Evolutionary conservation across 1,139 yeast species (phyloP).

Genomic region (Candida sanyaensis): DNA sequence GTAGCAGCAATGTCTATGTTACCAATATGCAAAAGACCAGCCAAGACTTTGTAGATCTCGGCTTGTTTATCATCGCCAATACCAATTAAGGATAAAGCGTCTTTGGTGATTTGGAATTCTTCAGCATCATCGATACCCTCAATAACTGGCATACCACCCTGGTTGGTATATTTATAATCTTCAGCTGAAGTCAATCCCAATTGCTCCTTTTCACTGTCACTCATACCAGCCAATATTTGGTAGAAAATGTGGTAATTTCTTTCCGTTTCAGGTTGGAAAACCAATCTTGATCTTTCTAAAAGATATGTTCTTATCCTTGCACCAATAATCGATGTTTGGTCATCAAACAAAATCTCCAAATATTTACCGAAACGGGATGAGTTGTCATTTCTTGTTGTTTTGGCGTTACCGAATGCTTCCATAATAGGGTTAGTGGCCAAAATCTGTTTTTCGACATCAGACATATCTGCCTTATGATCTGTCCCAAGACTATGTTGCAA

Average conservation of each 20-base stretch:
- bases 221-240: conserved; percentile 81
- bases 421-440: conserved; percentile 97
- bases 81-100: conserved; percentile 81
- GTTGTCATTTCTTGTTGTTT: conserved; percentile 95
- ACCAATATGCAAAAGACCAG: conserved; percentile 92
- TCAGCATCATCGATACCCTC: conserved; percentile 78
- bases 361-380: conserved; percentile 97
- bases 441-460: conserved; percentile 91
- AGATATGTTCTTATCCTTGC: conserved; percentile 92
- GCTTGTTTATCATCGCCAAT: conserved; percentile 59
- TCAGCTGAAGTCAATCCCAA: conserved; percentile 65
- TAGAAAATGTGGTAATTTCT: conserved; percentile 95
- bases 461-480: conserved; percentile 65
- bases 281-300: conserved; percentile 90
- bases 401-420: conserved; percentile 99
- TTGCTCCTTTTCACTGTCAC: conserved; percentile 55
- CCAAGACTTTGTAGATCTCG: conserved; percentile 74
- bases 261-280: conserved; percentile 86
- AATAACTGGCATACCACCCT: conserved; percentile 79
- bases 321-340: conserved; percentile 78
- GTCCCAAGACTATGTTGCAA: conserved; percentile 22
- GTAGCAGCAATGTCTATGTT: conserved; percentile 87
- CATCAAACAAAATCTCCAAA: conserved; percentile 83
- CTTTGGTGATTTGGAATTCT: conserved; percentile 74
- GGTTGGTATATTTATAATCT: conserved; percentile 82